Evolutionary conservation across 2,329 filamentous ascomycete genomes (phyloP).

Genomic region (Diaporthe ampelina): DNA sequence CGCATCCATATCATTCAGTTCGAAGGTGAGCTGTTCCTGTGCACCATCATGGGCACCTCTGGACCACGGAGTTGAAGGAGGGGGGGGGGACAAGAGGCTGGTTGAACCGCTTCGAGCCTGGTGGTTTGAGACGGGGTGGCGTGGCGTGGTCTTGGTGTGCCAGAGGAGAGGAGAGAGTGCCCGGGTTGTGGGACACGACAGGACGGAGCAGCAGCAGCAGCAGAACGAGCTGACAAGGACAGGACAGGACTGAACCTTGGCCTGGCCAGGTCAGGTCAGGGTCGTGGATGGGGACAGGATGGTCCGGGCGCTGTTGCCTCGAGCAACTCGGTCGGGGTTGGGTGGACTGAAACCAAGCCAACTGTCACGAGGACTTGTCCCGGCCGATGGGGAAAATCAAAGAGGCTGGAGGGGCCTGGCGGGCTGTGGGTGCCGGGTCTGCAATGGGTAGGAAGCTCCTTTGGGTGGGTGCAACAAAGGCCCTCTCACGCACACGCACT

Average conservation of each 20-base stretch:
- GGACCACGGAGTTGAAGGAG: constrained; percentile 49
- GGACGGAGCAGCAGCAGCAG: constrained; percentile 10
- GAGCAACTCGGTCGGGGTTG: constrained; percentile 29
- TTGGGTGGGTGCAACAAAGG: constrained; percentile 29
- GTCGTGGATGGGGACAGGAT: constrained; percentile 16
- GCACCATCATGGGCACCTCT: constrained; percentile 70
- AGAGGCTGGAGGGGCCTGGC: constrained; percentile 27
- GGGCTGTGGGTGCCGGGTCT: constrained; percentile 17
- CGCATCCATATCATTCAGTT: constrained; percentile 78
- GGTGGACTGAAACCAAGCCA: constrained; percentile 33
- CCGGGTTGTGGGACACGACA: background rate
- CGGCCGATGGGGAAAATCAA: constrained; percentile 27
- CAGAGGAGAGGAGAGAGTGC: constrained; percentile 16
- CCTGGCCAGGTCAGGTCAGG: background rate
- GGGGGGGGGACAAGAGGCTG: constrained; percentile 40
- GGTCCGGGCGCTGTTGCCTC: constrained; percentile 31
- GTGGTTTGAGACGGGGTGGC: background rate
- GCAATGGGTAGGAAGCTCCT: constrained; percentile 9
- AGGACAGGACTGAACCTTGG: constrained; percentile 12
- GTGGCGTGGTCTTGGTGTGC: constrained; percentile 16
- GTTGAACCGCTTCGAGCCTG: constrained; percentile 39
- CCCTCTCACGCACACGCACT: constrained; percentile 7
- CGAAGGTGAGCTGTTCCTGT: constrained; percentile 62
- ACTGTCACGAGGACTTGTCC: constrained; percentile 29
- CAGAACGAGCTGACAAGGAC: constrained; percentile 18